These are phyloP conservation scores for Xylaria intraflava DNA, from an alignment of 495 filamentous ascomycete genomes.

Conservation along the genomic window DNA sequence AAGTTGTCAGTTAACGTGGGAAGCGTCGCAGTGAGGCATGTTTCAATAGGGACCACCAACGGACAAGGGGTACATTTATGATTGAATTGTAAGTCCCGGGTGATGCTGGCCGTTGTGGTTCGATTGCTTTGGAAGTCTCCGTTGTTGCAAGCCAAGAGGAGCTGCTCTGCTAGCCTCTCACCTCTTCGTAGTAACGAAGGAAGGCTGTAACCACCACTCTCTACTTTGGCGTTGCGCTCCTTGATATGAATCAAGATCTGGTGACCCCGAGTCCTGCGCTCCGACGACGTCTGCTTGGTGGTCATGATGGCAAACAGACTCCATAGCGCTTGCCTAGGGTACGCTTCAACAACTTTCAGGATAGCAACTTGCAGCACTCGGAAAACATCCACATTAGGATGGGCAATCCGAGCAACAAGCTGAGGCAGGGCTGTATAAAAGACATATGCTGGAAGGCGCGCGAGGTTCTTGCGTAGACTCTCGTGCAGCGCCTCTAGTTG, in stretches of 20 bases:
- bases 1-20: constrained; percentile 66
- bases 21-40: constrained; percentile 72
- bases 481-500: constrained; percentile 65
- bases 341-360: constrained; percentile 64
- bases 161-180: constrained; percentile 75
- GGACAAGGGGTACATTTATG: constrained; percentile 73
- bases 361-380: constrained; percentile 70
- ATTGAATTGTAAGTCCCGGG: constrained; percentile 72
- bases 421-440: constrained; percentile 92
- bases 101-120: constrained; percentile 59
- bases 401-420: constrained; percentile 84
- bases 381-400: constrained; percentile 71
- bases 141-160: constrained; percentile 72
- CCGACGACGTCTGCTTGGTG: constrained; percentile 32
- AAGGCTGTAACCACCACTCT: constrained; percentile 44
- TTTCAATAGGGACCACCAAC: constrained; percentile 82
- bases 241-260: constrained; percentile 43
- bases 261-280: constrained; percentile 48
- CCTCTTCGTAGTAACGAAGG: constrained; percentile 65
- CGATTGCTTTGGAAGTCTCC: constrained; percentile 63
- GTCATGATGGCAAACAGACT: constrained; percentile 75
- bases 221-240: constrained; percentile 27
- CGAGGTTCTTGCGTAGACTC: constrained; percentile 65
- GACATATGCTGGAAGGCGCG: constrained; percentile 72
- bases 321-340: constrained; percentile 94